These are phyloP conservation scores for Kwoniella shivajii DNA, from an alignment of 1,284 basidiomycete species.

Conservation along the genomic window DNA sequence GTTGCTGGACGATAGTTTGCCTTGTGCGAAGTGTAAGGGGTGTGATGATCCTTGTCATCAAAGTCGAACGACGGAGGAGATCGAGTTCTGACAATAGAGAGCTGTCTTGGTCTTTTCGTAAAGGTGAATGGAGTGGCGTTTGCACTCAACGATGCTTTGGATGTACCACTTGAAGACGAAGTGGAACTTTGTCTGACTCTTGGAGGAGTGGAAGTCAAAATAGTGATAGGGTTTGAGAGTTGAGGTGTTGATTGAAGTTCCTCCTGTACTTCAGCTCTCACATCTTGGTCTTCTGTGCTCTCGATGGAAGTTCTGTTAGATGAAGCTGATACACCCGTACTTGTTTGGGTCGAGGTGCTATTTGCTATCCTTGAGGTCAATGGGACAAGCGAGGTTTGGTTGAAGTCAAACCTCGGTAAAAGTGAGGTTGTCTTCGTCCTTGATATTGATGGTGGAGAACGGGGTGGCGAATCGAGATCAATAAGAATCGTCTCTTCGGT, in stretches of 20 bases:
- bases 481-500: neutral
- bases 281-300: no score
- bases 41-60: neutral
- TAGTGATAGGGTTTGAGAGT: no score
- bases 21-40: neutral
- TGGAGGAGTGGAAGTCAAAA: neutral
- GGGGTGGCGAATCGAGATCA: conserved; percentile 1
- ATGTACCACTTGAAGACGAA: neutral
- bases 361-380: no score
- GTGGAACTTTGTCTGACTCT: neutral
- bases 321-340: no score
- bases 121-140: conserved; percentile 1
- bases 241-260: no score
- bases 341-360: no score
- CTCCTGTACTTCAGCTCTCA: no score
- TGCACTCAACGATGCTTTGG: conserved; percentile 1
- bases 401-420: conserved; percentile 1
- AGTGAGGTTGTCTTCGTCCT: neutral
- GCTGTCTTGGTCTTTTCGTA: neutral
- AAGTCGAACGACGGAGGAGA: conserved; percentile 3
- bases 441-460: neutral
- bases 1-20: neutral
- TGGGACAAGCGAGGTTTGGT: neutral
- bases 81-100: neutral
- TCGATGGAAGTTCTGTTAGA: no score